Evolutionary conservation across 805 yeast genomes (phyloP).

Genomic region (Saccharomycodes ludwigii): DNA sequence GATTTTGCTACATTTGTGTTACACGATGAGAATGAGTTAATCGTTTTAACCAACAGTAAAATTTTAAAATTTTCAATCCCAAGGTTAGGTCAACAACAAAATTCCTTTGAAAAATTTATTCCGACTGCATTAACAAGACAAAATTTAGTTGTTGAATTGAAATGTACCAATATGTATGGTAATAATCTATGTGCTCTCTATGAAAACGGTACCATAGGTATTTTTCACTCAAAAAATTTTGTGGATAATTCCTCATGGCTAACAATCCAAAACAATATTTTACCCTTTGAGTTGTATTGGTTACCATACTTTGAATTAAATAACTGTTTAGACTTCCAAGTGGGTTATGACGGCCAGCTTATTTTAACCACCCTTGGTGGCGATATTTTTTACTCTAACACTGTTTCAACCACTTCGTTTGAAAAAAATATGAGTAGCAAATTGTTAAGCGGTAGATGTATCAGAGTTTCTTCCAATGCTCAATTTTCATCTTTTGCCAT

Average conservation of each 20-base stretch:
- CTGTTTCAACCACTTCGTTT: constrained; percentile 6
- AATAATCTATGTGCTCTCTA: constrained; percentile 37
- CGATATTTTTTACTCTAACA: constrained; percentile 34
- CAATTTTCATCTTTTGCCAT: constrained; percentile 55
- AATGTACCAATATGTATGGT: constrained; percentile 23
- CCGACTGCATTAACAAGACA: constrained; percentile 8
- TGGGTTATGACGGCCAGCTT: constrained; percentile 55
- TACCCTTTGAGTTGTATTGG: constrained; percentile 47
- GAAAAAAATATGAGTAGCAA: constrained; percentile 22
- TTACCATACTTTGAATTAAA: constrained; percentile 41
- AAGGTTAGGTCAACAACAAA: constrained; percentile 9
- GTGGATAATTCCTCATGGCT: constrained; percentile 17
- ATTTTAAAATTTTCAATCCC: constrained; percentile 39
- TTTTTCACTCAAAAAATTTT: constrained; percentile 10
- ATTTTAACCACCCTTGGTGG: constrained; percentile 62
- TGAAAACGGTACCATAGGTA: constrained; percentile 47
- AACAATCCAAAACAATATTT: constrained; percentile 26
- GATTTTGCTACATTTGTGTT: constrained; percentile 62
- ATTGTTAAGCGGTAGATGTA: constrained; percentile 22
- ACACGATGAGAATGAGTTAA: constrained; percentile 45
- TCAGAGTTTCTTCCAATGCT: constrained; percentile 53
- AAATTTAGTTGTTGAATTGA: constrained; percentile 21
- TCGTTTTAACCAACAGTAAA: constrained; percentile 44
- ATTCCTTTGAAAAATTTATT: constrained; percentile 15
- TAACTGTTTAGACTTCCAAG: constrained; percentile 44